These are phyloP conservation scores for Fusarium heterosporum DNA, from an alignment of 2,329 filamentous ascomycete genomes.

Conservation along the genomic window DNA sequence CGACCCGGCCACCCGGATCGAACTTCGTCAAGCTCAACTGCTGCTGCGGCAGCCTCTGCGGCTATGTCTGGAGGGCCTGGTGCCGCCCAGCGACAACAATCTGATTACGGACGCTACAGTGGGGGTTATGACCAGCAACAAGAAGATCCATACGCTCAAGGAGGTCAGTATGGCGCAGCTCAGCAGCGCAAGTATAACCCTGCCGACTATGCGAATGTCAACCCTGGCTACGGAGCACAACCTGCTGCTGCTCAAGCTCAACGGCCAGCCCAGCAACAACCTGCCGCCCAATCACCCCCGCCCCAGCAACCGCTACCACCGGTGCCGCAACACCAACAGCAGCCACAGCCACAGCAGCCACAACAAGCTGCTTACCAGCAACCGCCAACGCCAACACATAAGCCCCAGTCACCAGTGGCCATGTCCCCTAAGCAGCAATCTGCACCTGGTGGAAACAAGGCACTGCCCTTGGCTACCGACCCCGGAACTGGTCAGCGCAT, in stretches of 20 bases:
- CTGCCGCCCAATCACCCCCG: constrained; percentile 54
- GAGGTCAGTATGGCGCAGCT: constrained; percentile 50
- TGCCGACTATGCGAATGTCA: constrained; percentile 76
- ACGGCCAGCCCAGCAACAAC: constrained; percentile 46
- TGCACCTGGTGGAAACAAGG: constrained; percentile 61
- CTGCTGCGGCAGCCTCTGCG: constrained; percentile 67
- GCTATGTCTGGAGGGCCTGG: constrained; percentile 67
- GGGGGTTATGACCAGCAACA: constrained; percentile 51
- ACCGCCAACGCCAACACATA: constrained; percentile 51
- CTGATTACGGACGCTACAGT: constrained; percentile 52
- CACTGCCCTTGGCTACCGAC: constrained; percentile 76
- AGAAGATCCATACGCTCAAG: constrained; percentile 53
- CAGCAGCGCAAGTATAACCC: constrained; percentile 80
- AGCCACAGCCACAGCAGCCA: constrained; percentile 49
- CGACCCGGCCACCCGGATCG: constrained; percentile 64
- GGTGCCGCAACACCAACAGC: constrained; percentile 49
- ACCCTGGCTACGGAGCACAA: constrained; percentile 56
- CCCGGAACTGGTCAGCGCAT: constrained; percentile 84
- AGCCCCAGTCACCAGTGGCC: constrained; percentile 56
- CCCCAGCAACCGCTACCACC: constrained; percentile 53
- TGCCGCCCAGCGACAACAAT: constrained; percentile 49
- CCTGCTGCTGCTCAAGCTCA: constrained; percentile 50
- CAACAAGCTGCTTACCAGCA: constrained; percentile 53
- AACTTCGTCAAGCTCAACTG: constrained; percentile 65
- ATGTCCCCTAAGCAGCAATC: constrained; percentile 49